A percentile compares a stretch with the other conserved stretches of the same genome.
These are phyloP conservation scores for Arthroderma sp. DNA, from an alignment of 2,329 filamentous ascomycete genomes.

Conservation along the genomic window DNA sequence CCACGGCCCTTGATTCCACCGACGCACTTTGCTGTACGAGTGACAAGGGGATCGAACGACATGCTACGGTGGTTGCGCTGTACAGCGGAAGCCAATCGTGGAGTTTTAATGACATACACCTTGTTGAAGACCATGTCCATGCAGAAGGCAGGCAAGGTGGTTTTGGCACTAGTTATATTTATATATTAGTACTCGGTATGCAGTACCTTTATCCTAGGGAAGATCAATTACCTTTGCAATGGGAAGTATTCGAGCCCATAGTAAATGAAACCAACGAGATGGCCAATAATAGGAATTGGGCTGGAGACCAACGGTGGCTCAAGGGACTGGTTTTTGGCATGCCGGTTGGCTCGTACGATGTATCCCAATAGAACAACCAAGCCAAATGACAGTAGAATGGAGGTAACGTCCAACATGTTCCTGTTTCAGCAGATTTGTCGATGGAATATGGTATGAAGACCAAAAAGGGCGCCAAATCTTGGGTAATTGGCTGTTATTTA, in stretches of 20 bases:
- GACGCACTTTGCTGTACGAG: not conserved
- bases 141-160: not conserved
- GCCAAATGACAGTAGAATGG: too few relatives aligned
- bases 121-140: constrained; percentile 1
- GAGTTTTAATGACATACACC: not conserved
- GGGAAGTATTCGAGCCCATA: constrained; percentile 19
- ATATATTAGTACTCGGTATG: not conserved
- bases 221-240: constrained; percentile 10
- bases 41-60: constrained; percentile 1
- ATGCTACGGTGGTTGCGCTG: not conserved
- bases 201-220: not conserved
- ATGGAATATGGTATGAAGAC: too few relatives aligned
- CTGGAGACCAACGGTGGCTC: constrained; percentile 7
- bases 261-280: constrained; percentile 18
- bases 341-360: too few relatives aligned
- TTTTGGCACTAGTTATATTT: not conserved
- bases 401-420: too few relatives aligned
- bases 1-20: not conserved
- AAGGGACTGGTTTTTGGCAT: not conserved
- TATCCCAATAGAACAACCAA: too few relatives aligned
- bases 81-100: not conserved
- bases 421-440: too few relatives aligned
- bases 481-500: too few relatives aligned
- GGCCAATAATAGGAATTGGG: constrained; percentile 21
- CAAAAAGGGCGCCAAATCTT: too few relatives aligned